Conservation (phyloP, 257 asterid genomes). For the Ligustrum vulgare region DNA sequence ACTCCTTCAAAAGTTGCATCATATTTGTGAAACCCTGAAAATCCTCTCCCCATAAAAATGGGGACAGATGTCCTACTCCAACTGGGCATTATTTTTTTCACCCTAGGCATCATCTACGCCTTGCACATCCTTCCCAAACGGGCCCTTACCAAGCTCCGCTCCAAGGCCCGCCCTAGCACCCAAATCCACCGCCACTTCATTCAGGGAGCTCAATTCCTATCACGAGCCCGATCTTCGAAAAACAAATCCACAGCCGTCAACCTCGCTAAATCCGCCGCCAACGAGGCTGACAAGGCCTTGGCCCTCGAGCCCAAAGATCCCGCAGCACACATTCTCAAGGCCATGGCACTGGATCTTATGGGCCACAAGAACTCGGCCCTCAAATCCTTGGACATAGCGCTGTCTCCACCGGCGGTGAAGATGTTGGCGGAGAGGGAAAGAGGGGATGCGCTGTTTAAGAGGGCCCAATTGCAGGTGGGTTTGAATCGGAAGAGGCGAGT, state of each 20-base stretch:
- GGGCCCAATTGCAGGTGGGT: conserved; percentile 72
- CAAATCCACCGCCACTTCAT: conserved; percentile 80
- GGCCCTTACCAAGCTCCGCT: conserved; percentile 61
- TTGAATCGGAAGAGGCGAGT: conserved; percentile 64
- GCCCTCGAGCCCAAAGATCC: conserved; percentile 76
- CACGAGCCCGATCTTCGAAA: conserved; percentile 68
- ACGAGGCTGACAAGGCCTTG: conserved; percentile 73
- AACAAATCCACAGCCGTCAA: conserved; percentile 45
- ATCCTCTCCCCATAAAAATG: conserved; percentile 34
- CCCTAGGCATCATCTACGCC: conserved; percentile 58
- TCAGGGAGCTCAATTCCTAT: conserved; percentile 73
- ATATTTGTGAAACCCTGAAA: not conserved
- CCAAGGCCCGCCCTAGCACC: conserved; percentile 53
- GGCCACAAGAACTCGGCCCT: conserved; percentile 70
- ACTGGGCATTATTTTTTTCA: conserved; percentile 51
- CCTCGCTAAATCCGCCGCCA: conserved; percentile 75
- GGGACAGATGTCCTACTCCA: conserved; percentile 50
- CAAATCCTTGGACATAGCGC: conserved; percentile 63
- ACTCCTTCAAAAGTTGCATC: not conserved
- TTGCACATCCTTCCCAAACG: conserved; percentile 61
- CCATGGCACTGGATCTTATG: conserved; percentile 68
- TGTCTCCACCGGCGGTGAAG: conserved; percentile 70
- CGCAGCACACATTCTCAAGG: conserved; percentile 78
- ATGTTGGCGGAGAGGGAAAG: conserved; percentile 52
- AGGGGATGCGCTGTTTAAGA: conserved; percentile 68